Percentiles rank a stretch among this genome's conserved stretches.
These are phyloP conservation scores for Rhodamnia rubescens DNA, from an alignment of 345 rosid species.

Conservation along the genomic window DNA sequence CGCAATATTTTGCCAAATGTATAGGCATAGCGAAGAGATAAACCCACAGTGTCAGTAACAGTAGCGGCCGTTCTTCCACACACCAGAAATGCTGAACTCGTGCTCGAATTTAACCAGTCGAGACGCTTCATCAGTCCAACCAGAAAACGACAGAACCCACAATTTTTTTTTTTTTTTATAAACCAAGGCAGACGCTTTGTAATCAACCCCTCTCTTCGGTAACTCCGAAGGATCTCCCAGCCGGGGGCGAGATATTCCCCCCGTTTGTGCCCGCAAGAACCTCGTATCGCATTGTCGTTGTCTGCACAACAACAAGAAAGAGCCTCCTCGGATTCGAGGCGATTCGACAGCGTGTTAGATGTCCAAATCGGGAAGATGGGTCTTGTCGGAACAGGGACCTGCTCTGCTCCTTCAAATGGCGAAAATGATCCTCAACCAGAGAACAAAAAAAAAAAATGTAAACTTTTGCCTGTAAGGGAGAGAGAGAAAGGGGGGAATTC, in stretches of 20 bases:
- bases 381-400: not conserved
- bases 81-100: not conserved
- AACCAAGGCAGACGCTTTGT: not conserved
- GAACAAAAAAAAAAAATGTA: not conserved
- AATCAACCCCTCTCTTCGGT: not conserved
- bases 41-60: not conserved
- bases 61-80: not conserved
- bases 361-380: not conserved
- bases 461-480: not conserved
- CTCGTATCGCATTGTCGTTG: not conserved
- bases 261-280: not conserved
- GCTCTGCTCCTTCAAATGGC: not conserved
- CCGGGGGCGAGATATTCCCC: not conserved
- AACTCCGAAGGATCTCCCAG: not conserved
- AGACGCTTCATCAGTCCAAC: not conserved
- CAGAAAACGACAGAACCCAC: not conserved
- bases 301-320: not conserved
- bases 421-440: not conserved
- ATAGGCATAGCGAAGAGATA: not conserved
- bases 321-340: not conserved
- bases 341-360: not conserved
- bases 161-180: not conserved
- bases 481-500: not conserved
- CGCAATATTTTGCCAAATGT: not conserved
- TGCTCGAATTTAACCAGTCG: not conserved